Conservation (phyloP, 345 rosid species). For the Eucalyptus regnans region DNA sequence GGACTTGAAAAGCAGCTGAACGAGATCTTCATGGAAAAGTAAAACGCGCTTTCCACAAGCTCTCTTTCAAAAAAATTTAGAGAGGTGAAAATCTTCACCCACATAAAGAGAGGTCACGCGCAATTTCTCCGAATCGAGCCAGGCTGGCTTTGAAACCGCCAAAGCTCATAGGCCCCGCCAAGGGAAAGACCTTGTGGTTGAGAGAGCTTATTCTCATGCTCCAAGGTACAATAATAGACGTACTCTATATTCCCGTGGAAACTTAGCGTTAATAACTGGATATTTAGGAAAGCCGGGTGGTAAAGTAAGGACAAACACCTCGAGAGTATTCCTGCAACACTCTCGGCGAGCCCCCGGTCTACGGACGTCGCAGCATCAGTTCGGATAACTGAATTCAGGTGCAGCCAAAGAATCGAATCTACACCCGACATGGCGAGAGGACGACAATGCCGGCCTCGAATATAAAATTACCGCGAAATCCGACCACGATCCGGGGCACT, state of each 20-base stretch:
- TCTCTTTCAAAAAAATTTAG: not conserved
- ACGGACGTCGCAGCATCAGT: not conserved
- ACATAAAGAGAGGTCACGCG: not conserved
- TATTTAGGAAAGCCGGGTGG: not conserved
- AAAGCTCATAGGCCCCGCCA: not conserved
- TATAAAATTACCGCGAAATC: not conserved
- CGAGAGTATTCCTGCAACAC: not conserved
- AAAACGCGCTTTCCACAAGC: not conserved
- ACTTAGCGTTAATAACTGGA: not conserved
- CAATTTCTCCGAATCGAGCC: not conserved
- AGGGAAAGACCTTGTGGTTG: not conserved
- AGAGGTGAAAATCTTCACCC: not conserved
- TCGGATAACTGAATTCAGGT: not conserved
- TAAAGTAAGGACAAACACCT: rapidly evolving
- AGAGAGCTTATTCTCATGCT: not conserved
- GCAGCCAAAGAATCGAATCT: not conserved
- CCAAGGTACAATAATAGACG: not conserved
- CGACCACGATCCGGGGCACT: not conserved
- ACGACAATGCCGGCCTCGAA: not conserved
- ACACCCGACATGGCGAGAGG: not conserved
- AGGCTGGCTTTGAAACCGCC: not conserved
- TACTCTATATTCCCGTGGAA: not conserved
- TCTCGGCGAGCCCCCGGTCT: not conserved
- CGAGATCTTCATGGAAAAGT: not conserved
- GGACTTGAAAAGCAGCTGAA: not conserved